Percentiles rank a stretch among this genome's conserved stretches.
phyloP scores from a whole-genome alignment of 805 yeast genomes.

The Ascoidea rubescens region DNA sequence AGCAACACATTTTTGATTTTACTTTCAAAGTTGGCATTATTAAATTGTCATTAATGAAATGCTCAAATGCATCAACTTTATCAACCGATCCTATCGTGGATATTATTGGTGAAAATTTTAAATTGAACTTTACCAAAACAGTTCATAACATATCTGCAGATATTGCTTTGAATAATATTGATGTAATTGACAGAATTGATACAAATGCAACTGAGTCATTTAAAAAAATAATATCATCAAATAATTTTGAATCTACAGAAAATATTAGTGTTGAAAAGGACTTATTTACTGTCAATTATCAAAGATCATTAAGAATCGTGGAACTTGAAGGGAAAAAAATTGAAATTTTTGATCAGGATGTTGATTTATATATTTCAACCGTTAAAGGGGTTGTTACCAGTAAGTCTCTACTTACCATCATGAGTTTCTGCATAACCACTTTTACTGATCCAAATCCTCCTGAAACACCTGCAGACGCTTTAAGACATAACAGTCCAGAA shows the following conservation, averaged over 20 bases:
- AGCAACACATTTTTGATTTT: constrained; percentile 31
- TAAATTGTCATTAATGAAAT: constrained; percentile 48
- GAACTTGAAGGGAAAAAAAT: constrained; percentile 34
- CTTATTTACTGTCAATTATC: constrained; percentile 46
- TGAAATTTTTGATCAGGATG: constrained; percentile 66
- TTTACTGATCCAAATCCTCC: constrained; percentile 73
- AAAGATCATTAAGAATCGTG: constrained; percentile 46
- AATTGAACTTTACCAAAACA: constrained; percentile 46
- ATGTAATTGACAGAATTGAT: constrained; percentile 65
- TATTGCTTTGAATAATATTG: constrained; percentile 47
- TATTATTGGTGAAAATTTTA: constrained; percentile 51
- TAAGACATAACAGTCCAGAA: constrained; percentile 52
- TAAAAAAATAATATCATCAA: constrained; percentile 56
- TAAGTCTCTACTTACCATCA: constrained; percentile 58
- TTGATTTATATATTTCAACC: constrained; percentile 63
- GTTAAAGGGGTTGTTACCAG: constrained; percentile 64
- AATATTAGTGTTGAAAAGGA: constrained; percentile 22
- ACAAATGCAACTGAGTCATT: constrained; percentile 46
- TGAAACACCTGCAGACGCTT: constrained; percentile 53
- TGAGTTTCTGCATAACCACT: constrained; percentile 74
- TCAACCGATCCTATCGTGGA: constrained; percentile 59
- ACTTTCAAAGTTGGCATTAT: constrained; percentile 54
- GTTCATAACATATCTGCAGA: constrained; percentile 50
- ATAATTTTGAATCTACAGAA: constrained; percentile 26
- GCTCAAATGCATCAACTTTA: constrained; percentile 46